Evolutionary conservation across 176 grass and related monocot genomes (phyloP), one percentile per base, ranked within the genome.

Genomic region (Miscanthus lutarioriparius): DNA sequence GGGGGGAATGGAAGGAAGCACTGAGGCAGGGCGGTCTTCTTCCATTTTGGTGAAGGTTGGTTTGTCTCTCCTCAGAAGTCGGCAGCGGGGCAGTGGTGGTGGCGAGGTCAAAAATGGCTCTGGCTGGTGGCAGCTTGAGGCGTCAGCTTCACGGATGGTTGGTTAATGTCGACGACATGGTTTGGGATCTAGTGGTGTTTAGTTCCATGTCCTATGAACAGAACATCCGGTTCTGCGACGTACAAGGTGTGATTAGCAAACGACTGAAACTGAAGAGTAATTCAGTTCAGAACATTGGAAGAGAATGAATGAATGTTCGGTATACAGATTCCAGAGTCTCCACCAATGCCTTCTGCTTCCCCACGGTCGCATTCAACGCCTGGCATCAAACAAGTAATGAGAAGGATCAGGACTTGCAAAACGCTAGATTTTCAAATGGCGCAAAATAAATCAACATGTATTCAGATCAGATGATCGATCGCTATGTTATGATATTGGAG

Each of bases 211-310:
- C 78, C 87, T 97, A 90, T 86, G 66, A 87, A 88, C 94, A 97
- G 44, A 97, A 94, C 85, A 81, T 51, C 82, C 94, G 80, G 81
- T 86, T 94, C 94, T 97, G 91, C 80, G 82, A 12, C 59, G 64
- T n/a, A 28, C 32, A 23, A 14, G 9, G 2, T 10, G 49, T 51
- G 25, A 51, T 84, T 30, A 62, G 17, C 14, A 19, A 39, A 26
- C 12, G 3, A 70, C 2, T 23, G 0, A 16, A 17, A 27, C 6
- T 3, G 5, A 5, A 5, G 33, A 36, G 28, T 8, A 80, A 16
- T 68, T 67, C 43, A 80, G 17, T 23, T 36, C 1, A 67, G 25
- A 32, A 43, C 4, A 79, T 2, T 32, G 26, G 6, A 3, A 66
- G 11, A 64, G n/a, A 10, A 32, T 63, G 38, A 49, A 2, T 4